phyloP scores from a whole-genome alignment of 2,329 filamentous ascomycete species.

The Talaromyces atroroseus region DNA sequence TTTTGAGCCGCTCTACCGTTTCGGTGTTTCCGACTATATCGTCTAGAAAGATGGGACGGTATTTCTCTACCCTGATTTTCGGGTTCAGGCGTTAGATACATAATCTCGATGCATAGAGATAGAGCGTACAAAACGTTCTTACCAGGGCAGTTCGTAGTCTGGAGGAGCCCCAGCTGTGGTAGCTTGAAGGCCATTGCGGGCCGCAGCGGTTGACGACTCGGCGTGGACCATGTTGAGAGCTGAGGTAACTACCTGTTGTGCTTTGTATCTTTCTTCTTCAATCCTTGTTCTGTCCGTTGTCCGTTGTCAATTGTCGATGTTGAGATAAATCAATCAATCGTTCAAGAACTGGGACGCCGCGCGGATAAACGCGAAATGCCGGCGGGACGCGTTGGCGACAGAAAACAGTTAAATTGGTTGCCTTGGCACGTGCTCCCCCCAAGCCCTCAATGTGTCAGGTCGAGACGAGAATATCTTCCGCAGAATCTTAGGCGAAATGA shows the following conservation, averaged over 20 bases:
- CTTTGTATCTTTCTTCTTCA: background rate
- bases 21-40: constrained; percentile 98
- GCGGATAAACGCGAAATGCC: background rate
- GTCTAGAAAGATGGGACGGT: constrained; percentile 87
- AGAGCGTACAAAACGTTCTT: constrained; percentile 11
- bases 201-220: constrained; percentile 43
- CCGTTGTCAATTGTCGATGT: background rate
- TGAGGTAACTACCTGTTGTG: background rate
- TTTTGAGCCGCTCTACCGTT: constrained; percentile 93
- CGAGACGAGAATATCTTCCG: too few relatives aligned
- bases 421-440: background rate
- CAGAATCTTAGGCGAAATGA: too few relatives aligned
- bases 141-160: constrained; percentile 49
- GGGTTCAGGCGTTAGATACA: background rate
- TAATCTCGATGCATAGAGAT: background rate
- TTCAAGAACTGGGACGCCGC: background rate
- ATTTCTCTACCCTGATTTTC: constrained; percentile 93
- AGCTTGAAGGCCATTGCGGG: constrained; percentile 37
- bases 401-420: background rate
- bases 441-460: too few relatives aligned
- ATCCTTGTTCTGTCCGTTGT: background rate
- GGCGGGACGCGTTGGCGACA: background rate
- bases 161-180: constrained; percentile 35
- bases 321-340: too few relatives aligned
- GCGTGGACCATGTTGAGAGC: constrained; percentile 36